Evolutionary conservation across 192 early-diverging fungal genomes (phyloP), one percentile per base, ranked within the genome.

Genomic region (Gryganskiella cystojenkinii): DNA sequence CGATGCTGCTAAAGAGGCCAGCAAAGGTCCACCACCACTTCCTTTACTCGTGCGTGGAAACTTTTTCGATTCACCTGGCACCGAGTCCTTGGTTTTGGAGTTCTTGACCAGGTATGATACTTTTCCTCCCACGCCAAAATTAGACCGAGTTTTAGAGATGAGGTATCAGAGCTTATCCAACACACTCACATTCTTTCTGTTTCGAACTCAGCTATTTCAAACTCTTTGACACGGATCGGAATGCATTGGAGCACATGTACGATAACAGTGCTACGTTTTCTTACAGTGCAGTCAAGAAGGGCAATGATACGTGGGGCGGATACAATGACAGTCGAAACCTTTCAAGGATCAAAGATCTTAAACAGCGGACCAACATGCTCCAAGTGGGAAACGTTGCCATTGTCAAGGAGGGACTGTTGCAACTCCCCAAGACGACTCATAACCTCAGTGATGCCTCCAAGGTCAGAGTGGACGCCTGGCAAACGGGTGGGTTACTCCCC

Each of bases 401-500:
- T 27, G 50, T 80, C 11, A 40, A 78, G 14, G 34, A 69, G n/a
- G 79, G 70, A 8, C 42, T 80, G 8, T 37, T 64, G 31, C 40
- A 40, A 7, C 50, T 86, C 11, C 85, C 85, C 1, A 61, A 81
- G 15, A 81, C 85, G 3, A 69, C 70, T 14, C 85, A 86, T 46
- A 73, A 82, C 31, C 55, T 84, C 17, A 45, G 62, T 15, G 73
- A 67, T 10, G 79, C 70, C 28, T 71, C 79, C 44, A 80, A 80
- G 27, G 65, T 82, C 52, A 46, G 70, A 19, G 67, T 80, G 3
- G 85, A 86, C 56, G 82, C 85, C 24, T 86, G 85, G 85, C 82
- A 86, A 60, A 82, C 66, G 27, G 62, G 65, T 3, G 64, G 66
- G 8, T 65, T 74, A 4, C 51, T 71, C 19, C 65, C 70, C 24